A percentile compares a stretch with the other conserved stretches of the same genome.
phyloP scores from a whole-genome alignment of 75 land plant species.

The Cunninghamia lanceolata region DNA sequence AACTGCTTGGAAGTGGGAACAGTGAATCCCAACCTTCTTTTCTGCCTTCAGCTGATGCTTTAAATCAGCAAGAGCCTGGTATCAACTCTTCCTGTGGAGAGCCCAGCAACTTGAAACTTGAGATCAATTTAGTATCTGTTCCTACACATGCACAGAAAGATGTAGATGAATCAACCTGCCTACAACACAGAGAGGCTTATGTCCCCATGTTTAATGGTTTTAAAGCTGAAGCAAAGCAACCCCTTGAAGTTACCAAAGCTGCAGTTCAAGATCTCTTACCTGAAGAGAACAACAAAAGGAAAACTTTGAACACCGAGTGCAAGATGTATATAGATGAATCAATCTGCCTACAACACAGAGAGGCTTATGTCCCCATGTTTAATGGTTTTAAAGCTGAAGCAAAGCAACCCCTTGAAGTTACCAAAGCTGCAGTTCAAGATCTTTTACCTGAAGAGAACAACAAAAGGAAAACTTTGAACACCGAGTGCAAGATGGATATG shows the following conservation, averaged over 20 bases:
- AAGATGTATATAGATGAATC: too few species aligned
- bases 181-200: background rate
- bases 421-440: too few species aligned
- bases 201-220: background rate
- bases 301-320: background rate
- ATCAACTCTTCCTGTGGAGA: background rate
- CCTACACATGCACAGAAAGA: background rate
- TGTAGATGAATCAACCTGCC: background rate
- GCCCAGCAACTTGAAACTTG: background rate
- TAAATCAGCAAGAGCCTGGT: background rate
- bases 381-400: too few species aligned
- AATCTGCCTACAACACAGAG: too few species aligned
- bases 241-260: background rate
- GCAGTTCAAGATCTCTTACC: background rate
- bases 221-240: background rate
- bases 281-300: background rate
- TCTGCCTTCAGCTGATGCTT: background rate
- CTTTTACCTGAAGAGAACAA: too few species aligned
- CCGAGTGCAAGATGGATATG: background rate
- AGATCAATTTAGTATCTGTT: background rate
- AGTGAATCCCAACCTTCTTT: background rate
- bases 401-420: too few species aligned
- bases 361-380: too few species aligned
- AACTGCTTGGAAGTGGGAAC: background rate
- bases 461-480: too few species aligned